These are phyloP conservation scores for Thelephora terrestris DNA, from an alignment of 1,284 basidiomycete genomes.

Conservation along the genomic window DNA sequence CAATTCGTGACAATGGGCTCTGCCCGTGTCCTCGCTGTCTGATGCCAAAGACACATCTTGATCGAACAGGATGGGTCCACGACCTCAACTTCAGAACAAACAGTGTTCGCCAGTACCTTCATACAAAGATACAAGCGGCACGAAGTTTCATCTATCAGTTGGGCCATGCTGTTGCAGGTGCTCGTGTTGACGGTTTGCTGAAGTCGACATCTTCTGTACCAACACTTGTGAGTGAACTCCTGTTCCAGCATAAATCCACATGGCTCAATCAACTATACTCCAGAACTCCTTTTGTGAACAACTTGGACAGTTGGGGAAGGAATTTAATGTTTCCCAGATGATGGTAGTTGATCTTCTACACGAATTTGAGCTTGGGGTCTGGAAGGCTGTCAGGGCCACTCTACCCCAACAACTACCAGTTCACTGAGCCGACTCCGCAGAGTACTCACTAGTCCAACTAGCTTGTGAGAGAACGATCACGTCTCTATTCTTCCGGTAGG, in stretches of 20 bases:
- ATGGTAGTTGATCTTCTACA: constrained; percentile 17
- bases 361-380: constrained; percentile 19
- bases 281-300: constrained; percentile 25
- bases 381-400: too few relatives aligned
- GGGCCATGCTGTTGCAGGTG: too few relatives aligned
- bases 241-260: too few relatives aligned
- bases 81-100: constrained; percentile 1
- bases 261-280: constrained; percentile 1
- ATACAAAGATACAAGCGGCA: too few relatives aligned
- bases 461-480: too few relatives aligned
- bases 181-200: too few relatives aligned
- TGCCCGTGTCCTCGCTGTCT: constrained; percentile 24
- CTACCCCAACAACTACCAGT: too few relatives aligned
- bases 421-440: too few relatives aligned
- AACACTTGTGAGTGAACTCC: background rate
- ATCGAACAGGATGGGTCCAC: constrained; percentile 2
- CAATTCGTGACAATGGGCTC: constrained; percentile 10
- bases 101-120: too few relatives aligned
- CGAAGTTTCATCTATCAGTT: too few relatives aligned
- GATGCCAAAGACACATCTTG: constrained; percentile 12
- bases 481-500: too few relatives aligned
- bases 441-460: too few relatives aligned
- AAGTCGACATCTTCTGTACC: background rate
- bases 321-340: constrained; percentile 12
- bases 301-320: constrained; percentile 2